A percentile compares a stretch with the other conserved stretches of the same genome.
phyloP scores from a whole-genome alignment of 805 yeast species.

The Metschnikowia amazonensis region DNA sequence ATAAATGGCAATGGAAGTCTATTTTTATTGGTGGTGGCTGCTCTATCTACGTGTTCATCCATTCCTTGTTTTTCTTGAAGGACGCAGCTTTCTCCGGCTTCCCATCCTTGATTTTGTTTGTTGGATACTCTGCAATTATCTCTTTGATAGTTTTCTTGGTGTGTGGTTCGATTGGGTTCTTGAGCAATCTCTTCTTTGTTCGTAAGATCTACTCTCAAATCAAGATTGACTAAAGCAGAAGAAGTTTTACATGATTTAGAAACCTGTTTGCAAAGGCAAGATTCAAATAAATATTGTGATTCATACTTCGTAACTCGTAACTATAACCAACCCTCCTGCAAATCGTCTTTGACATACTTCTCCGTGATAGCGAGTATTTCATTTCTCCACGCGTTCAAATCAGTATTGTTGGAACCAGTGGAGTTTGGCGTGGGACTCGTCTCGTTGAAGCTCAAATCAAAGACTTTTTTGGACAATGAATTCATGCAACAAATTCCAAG shows the following conservation, averaged over 20 bases:
- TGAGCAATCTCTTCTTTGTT: slow-evolving; percentile 69
- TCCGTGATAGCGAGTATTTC: slow-evolving; percentile 18
- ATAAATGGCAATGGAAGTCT: slow-evolving; percentile 97
- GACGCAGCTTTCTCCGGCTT: slow-evolving; percentile 64
- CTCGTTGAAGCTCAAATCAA: slow-evolving; percentile 25
- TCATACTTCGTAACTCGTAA: neutral
- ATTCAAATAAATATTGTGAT: slow-evolving; percentile 1
- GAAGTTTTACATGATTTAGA: neutral
- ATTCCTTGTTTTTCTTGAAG: slow-evolving; percentile 66
- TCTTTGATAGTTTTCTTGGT: slow-evolving; percentile 69
- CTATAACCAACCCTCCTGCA: slow-evolving; percentile 35
- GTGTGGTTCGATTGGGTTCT: slow-evolving; percentile 85
- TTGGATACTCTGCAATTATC: slow-evolving; percentile 76
- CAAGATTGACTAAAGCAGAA: slow-evolving; percentile 58
- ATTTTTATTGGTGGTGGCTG: slow-evolving; percentile 86
- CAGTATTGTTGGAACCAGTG: neutral
- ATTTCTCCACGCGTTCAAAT: slow-evolving; percentile 16
- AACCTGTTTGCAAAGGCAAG: neutral
- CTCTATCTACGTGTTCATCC: slow-evolving; percentile 76
- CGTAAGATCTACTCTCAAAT: slow-evolving; percentile 78
- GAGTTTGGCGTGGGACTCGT: neutral
- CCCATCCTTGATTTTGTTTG: slow-evolving; percentile 70
- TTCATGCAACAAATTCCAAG: slow-evolving; percentile 25
- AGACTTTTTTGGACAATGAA: slow-evolving; percentile 25
- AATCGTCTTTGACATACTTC: slow-evolving; percentile 30